Evolutionary conservation across 2,329 filamentous ascomycete species (phyloP).

Genomic region (Zelopaecilomyces penicillatus): DNA sequence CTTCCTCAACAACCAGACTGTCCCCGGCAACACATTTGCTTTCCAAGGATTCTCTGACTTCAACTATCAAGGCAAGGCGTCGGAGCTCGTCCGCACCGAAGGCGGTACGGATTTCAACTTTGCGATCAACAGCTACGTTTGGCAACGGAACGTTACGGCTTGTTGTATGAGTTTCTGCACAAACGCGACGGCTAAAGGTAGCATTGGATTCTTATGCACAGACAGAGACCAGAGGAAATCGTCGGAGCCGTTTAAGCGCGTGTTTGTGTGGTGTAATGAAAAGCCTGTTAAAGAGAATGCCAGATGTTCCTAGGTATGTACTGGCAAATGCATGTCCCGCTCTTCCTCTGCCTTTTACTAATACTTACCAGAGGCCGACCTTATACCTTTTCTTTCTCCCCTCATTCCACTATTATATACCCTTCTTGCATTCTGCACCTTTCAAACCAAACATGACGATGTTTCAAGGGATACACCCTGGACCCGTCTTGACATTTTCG

Average conservation of each 20-base stretch:
- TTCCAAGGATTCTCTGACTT: conserved; percentile 24
- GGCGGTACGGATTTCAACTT: conserved; percentile 16
- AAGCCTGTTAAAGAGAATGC: conserved; percentile 8
- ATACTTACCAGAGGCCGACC: too few species aligned
- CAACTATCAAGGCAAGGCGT: conserved; percentile 16
- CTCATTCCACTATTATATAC: too few species aligned
- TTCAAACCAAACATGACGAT: too few species aligned
- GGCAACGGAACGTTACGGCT: conserved; percentile 12
- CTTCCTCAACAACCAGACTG: conserved; percentile 18
- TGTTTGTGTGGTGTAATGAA: conserved; percentile 18
- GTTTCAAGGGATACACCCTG: too few species aligned
- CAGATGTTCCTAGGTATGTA: conserved; percentile 1
- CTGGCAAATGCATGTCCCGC: too few species aligned
- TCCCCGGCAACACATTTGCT: conserved; percentile 11
- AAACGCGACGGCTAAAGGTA: conserved; percentile 13
- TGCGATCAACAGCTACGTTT: conserved; percentile 14
- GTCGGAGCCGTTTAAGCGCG: conserved; percentile 12
- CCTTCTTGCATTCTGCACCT: too few species aligned
- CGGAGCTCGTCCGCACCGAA: conserved; percentile 16
- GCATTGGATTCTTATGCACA: conserved; percentile 19
- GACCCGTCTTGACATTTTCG: too few species aligned
- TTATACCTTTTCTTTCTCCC: too few species aligned
- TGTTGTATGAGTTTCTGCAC: conserved; percentile 18
- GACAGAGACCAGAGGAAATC: conserved; percentile 10
- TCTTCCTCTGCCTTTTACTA: too few species aligned